These are phyloP conservation scores for Myxozyma neglecta DNA, from an alignment of 805 yeast genomes.

Conservation along the genomic window DNA sequence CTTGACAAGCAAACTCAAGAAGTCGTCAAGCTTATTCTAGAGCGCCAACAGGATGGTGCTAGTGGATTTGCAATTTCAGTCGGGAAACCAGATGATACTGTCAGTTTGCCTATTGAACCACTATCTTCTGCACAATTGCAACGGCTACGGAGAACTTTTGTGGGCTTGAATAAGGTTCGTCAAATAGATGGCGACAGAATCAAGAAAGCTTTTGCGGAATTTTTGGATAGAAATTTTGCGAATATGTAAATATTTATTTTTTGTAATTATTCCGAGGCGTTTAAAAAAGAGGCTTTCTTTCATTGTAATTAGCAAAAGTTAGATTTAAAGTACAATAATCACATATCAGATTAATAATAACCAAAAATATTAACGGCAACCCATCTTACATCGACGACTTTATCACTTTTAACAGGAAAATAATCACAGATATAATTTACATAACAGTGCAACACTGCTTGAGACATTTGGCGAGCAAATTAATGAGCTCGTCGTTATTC, in stretches of 20 bases:
- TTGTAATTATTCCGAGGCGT: no score
- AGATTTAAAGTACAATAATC: no score
- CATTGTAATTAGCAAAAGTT: background rate
- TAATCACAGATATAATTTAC: constrained; percentile 1
- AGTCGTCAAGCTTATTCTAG: constrained; percentile 62
- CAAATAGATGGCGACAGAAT: constrained; percentile 70
- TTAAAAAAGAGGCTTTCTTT: background rate
- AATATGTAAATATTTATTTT: background rate
- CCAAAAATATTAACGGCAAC: no score
- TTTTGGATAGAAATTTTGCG: constrained; percentile 62
- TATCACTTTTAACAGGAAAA: background rate
- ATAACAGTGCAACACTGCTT: constrained; percentile 29
- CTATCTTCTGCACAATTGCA: constrained; percentile 78
- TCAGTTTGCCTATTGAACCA: constrained; percentile 62
- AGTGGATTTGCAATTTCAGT: constrained; percentile 42
- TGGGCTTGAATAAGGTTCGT: constrained; percentile 77
- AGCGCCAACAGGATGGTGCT: constrained; percentile 56
- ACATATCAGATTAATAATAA: no score
- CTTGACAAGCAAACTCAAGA: constrained; percentile 69
- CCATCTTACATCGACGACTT: background rate
- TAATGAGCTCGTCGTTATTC: constrained; percentile 23
- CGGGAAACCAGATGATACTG: constrained; percentile 41
- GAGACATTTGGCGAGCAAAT: constrained; percentile 13
- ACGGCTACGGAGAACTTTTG: constrained; percentile 77
- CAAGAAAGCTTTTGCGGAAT: constrained; percentile 72